phyloP scores from a whole-genome alignment of 352 stramenopile genomes.

The Globisporangium irregulare region DNA sequence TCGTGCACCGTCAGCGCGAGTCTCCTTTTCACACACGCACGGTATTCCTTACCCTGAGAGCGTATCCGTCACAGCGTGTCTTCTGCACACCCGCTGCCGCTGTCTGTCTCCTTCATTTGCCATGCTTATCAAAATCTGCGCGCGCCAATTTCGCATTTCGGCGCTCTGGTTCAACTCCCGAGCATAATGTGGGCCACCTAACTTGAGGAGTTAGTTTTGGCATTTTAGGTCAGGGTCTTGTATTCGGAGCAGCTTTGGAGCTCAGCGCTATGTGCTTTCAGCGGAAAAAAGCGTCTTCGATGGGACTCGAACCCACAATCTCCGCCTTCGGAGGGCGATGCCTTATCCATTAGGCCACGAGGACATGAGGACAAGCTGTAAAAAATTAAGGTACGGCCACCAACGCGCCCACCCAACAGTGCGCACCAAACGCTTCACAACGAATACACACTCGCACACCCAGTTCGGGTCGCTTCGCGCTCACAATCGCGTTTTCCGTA shows the following conservation, averaged over 20 bases:
- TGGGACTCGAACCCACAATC: constrained; percentile 25
- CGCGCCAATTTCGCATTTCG: too few species aligned
- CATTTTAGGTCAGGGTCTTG: background rate
- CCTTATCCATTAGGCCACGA: constrained; percentile 22
- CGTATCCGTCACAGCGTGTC: too few species aligned
- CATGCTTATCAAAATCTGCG: too few species aligned
- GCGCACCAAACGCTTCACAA: background rate
- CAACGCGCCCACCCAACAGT: background rate
- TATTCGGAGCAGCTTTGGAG: background rate
- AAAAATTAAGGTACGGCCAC: background rate
- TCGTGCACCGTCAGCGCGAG: background rate
- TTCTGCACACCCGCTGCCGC: too few species aligned
- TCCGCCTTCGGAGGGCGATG: constrained; percentile 23
- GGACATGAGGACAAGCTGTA: background rate
- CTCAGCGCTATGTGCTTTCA: background rate
- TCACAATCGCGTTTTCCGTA: background rate
- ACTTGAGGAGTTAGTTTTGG: background rate
- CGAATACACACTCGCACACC: background rate
- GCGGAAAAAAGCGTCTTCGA: constrained; percentile 16
- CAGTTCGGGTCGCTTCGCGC: background rate
- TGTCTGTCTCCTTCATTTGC: too few species aligned
- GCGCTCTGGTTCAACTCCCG: too few species aligned
- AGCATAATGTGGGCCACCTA: background rate
- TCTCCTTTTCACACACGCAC: background rate
- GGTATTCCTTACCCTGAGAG: background rate